A percentile compares a stretch with the other conserved stretches of the same genome.
phyloP scores from a whole-genome alignment of 208 protist genomes.

The Leishmania major region DNA sequence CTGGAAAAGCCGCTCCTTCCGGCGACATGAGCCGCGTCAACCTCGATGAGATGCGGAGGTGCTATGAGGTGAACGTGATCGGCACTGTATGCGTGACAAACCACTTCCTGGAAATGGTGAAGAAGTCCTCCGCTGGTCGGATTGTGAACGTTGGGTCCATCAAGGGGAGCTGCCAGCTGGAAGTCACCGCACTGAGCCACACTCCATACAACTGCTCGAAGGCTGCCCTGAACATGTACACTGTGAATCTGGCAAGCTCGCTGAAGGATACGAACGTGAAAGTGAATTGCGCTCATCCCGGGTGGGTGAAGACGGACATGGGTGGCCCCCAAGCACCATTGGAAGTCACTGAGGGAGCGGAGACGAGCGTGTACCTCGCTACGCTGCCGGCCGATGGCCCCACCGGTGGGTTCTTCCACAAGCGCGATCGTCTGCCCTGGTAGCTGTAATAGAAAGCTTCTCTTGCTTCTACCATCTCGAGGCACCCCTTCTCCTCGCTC shows the following conservation, averaged over 20 bases:
- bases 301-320: conserved; percentile 82
- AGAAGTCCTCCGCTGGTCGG: conserved; percentile 55
- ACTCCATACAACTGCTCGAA: conserved; percentile 66
- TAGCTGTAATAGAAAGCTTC: conserved; percentile 17
- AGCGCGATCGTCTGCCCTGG: conserved; percentile 70
- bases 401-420: conserved; percentile 80
- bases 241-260: conserved; percentile 59
- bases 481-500: background rate
- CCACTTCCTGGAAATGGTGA: conserved; percentile 62
- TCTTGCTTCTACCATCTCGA: background rate
- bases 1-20: conserved; percentile 20
- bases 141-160: conserved; percentile 79
- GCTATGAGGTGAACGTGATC: conserved; percentile 73
- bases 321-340: conserved; percentile 47
- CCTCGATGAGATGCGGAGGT: conserved; percentile 36
- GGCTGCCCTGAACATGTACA: conserved; percentile 87
- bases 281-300: conserved; percentile 70
- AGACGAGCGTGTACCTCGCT: conserved; percentile 74
- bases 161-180: conserved; percentile 57
- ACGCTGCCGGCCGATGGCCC: conserved; percentile 73
- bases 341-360: conserved; percentile 59
- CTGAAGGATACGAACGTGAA: conserved; percentile 61
- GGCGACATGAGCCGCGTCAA: conserved; percentile 33
- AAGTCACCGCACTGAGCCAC: conserved; percentile 10
- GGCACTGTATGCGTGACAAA: conserved; percentile 62